Base-by-base conservation (phyloP, 2,329 filamentous ascomycete species). In the Monascus ruber region DNA sequence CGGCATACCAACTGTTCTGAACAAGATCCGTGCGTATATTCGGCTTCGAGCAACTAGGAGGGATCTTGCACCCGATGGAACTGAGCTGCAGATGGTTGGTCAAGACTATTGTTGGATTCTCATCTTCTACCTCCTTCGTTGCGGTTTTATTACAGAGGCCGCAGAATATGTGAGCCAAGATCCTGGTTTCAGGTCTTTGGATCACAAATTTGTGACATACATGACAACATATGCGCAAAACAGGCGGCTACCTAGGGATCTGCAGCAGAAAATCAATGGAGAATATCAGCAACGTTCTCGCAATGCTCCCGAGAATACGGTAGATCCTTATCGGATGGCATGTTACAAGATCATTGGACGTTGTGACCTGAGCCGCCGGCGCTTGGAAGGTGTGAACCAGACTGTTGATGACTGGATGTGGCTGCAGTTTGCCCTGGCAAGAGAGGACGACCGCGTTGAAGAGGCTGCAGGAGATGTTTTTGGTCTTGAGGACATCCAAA, bases 331-430 rank as follows among this genome's bases (percentile, higher is more conserved):
- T 68, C 81, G 87, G 39, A 88, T 94, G 79, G 88, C 89, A 35
- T 95, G 91, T 61, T 96, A 96, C 73, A 96, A 98, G 71, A 81
- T 98, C 45, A 83, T 98, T 51, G 91, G 93, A 34, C 86, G 77
- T 36, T 81, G 77, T 54, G 77, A 81, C 46, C 64, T 81, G 42
- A 67, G 62, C 35, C 68, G 70, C 33, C 68, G 75, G 39, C 75
- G 66, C 42, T 60, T 81, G 29, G 75, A 78, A 34, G 64, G 66
- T 4, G 69, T 81, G 43, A 73, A 66, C 33, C 73, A 76, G 53
- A 71, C 69, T 28, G 73, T 79, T 51, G 76, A 80, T 49, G 77
- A 81, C 49, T 81, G 76, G 76, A 69, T 79, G 45, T 81, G 77
- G 77, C 55, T 81, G 41, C 77, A 81, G 44, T 80, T 81, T 53